Percentiles rank a stretch among this genome's conserved stretches.
Evolutionary conservation across 192 early-diverging fungal genomes (phyloP).

Genomic region (Entomortierella beljakovae): DNA sequence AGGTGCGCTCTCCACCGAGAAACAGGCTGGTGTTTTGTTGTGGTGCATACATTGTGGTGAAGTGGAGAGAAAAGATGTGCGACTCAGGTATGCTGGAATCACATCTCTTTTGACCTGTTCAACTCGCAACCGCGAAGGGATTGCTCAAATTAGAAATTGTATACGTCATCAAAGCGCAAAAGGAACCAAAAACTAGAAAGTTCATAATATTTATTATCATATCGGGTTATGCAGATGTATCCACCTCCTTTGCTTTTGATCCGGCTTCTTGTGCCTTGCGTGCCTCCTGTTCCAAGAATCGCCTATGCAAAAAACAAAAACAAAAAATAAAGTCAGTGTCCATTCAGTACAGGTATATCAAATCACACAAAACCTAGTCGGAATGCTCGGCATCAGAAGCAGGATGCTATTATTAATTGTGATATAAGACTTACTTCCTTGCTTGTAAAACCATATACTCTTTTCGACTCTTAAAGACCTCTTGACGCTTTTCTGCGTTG

Average conservation of each 20-base stretch:
- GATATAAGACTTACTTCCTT: conserved; percentile 65
- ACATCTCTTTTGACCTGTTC: neutral
- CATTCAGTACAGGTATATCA: neutral
- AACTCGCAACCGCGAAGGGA: no score
- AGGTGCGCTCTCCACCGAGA: conserved; percentile 90
- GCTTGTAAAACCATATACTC: conserved; percentile 78
- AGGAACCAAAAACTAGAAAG: no score
- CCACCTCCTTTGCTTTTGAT: conserved; percentile 30
- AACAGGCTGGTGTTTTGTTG: conserved; percentile 69
- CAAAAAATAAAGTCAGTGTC: no score
- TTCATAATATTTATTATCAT: no score
- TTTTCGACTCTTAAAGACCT: conserved; percentile 72
- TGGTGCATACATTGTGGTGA: conserved; percentile 58
- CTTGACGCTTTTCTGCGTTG: conserved; percentile 67
- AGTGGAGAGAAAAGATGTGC: neutral
- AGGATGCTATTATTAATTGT: neutral
- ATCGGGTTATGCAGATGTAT: conserved; percentile 19
- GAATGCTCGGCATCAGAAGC: no score
- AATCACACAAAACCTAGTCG: no score
- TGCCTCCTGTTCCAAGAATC: conserved; percentile 45
- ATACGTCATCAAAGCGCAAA: no score
- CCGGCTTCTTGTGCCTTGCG: conserved; percentile 32
- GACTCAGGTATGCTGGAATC: neutral
- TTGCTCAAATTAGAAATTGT: no score
- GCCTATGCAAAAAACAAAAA: conserved; percentile 8